phyloP scores from a whole-genome alignment of 1,139 yeast species.

The Pichia sp. region DNA sequence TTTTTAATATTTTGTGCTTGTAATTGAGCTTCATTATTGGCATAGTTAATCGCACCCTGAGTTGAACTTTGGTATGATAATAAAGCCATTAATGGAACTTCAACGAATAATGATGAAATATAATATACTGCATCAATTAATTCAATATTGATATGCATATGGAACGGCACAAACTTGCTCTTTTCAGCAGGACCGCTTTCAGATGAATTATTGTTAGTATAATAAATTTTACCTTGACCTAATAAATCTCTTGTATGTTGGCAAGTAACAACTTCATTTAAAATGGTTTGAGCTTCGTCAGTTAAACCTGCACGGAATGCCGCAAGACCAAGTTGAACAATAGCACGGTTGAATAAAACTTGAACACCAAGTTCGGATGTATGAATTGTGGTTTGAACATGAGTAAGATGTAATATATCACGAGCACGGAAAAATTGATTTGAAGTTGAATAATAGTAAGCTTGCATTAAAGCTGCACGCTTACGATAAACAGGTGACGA shows the following conservation, averaged over 20 bases:
- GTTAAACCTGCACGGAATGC: constrained; percentile 91
- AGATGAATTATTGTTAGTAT: constrained; percentile 36
- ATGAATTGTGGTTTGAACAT: constrained; percentile 75
- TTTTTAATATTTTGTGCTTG: constrained; percentile 29
- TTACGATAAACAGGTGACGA: constrained; percentile 55
- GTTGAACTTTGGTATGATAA: constrained; percentile 16
- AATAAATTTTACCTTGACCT: constrained; percentile 86
- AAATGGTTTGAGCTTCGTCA: constrained; percentile 78
- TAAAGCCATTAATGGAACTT: constrained; percentile 76
- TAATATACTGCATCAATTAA: constrained; percentile 89
- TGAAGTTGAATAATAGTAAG: constrained; percentile 87
- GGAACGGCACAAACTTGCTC: constrained; percentile 91
- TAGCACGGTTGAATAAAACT: constrained; percentile 88
- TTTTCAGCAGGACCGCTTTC: constrained; percentile 38
- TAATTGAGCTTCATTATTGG: constrained; percentile 33
- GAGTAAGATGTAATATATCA: constrained; percentile 80
- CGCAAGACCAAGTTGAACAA: constrained; percentile 91
- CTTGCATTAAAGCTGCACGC: constrained; percentile 77
- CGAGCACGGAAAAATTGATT: constrained; percentile 79
- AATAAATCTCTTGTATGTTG: constrained; percentile 84
- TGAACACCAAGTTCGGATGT: constrained; percentile 81
- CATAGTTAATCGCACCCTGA: constrained; percentile 36
- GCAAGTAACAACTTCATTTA: constrained; percentile 84
- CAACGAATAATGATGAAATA: constrained; percentile 84
- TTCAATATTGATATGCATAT: constrained; percentile 95